Percentiles rank a stretch among this genome's conserved stretches.
These are phyloP conservation scores for Sclerospora graminicola DNA, from an alignment of 352 stramenopile genomes.

Conservation along the genomic window DNA sequence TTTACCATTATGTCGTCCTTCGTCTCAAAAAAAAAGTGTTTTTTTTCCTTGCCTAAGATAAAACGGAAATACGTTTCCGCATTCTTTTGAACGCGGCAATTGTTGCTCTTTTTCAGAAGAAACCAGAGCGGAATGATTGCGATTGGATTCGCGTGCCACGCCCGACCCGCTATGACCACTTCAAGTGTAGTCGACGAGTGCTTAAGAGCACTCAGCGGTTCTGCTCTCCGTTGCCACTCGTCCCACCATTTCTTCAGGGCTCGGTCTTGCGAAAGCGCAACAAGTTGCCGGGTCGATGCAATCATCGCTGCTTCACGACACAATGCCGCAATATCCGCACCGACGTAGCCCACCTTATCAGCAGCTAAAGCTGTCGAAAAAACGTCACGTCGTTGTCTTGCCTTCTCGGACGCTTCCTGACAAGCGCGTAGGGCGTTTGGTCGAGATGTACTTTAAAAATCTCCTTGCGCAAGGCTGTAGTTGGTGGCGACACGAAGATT, in stretches of 20 bases:
- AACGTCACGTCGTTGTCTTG: conserved; percentile 7
- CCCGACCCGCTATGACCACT: conserved; percentile 33
- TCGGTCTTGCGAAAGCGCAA: conserved; percentile 34
- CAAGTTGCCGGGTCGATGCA: conserved; percentile 51
- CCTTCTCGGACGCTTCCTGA: conserved; percentile 2
- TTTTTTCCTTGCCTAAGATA: conserved; percentile 17
- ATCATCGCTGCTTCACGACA: conserved; percentile 65
- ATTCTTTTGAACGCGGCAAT: not conserved
- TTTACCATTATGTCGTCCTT: not conserved
- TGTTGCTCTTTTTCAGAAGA: conserved; percentile 24
- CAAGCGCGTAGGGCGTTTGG: conserved; percentile 30
- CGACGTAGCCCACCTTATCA: conserved; percentile 66
- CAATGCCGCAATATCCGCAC: conserved; percentile 67
- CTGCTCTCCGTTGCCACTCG: conserved; percentile 37
- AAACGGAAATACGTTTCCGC: conserved; percentile 31
- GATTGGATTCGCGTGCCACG: conserved; percentile 47
- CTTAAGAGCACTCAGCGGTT: conserved; percentile 18
- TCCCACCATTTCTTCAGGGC: conserved; percentile 52
- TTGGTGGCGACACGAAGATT: conserved; percentile 49
- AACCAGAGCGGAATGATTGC: conserved; percentile 72
- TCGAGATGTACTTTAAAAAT: conserved; percentile 61
- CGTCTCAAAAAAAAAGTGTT: not conserved
- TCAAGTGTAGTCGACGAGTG: conserved; percentile 24
- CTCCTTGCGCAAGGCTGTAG: conserved; percentile 23
- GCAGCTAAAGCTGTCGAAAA: conserved; percentile 32